Base-by-base conservation (phyloP, 306 rosid genomes). In the Pterocarpus santalinus region DNA sequence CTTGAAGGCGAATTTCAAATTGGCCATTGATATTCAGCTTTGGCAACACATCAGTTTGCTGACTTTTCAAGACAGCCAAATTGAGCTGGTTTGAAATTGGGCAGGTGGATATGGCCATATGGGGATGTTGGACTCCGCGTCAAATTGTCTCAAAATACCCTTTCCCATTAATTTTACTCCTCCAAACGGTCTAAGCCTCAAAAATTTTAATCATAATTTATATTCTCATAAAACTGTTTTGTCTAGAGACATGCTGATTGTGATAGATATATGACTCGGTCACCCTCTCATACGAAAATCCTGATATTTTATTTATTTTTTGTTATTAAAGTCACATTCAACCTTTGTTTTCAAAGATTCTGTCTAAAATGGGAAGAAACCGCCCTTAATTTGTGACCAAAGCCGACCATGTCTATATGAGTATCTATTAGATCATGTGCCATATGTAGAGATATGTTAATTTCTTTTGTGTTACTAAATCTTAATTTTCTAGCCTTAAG, bases 21-120 rank as follows among this genome's bases (percentile, higher is more conserved):
- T 46, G 51, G 56, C 41, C 36, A 14, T 43, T 16, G 38, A 3
- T 79, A 33, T 70, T 82, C 77, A 80, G 80, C 77, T 76, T 76
- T 80, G 81, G 38, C 89, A 77, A 60, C 75, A 51, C 7, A 15
- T 53, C n/a, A n/a, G n/a, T 53, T 66, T 68, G 74, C 63, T 83
- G 87, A 80, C 87, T 86, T 86, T 80, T 72, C 72, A 39, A 80
- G 1, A 76, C 81, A 80, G 6, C 65, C 68, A 46, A 65, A 8
- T 72, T 57, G 69, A 64, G 79, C 57, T 85, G 74, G 81, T 81
- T 79, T 79, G 46, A 64, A 56, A 22, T 65, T 57, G 35, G 68
- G 79, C 22, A 15, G 43, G 53, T 34, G 43, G 8, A 14, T 78
- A 8, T 46, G 38, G 75, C 43, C 82, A 63, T 15, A 30, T 35